Percentiles rank a stretch among this genome's conserved stretches.
These are phyloP conservation scores for Posidonia australis DNA, from an alignment of 106 monocot species.

Conservation along the genomic window DNA sequence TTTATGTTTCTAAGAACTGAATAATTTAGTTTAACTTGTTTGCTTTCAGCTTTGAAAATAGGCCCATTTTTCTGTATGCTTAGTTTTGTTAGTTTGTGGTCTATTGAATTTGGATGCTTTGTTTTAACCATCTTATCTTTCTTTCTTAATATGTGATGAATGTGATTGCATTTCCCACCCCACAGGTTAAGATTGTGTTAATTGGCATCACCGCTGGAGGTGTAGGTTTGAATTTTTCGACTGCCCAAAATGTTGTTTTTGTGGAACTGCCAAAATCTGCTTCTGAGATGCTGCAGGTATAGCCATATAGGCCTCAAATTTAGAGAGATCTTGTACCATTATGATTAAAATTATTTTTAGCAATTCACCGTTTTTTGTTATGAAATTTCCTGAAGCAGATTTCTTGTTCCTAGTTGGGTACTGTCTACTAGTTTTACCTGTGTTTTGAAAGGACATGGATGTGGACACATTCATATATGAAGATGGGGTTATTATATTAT, in stretches of 20 bases:
- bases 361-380: background rate
- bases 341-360: background rate
- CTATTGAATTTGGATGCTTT: background rate
- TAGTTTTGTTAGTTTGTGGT: background rate
- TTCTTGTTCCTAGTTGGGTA: too few relatives aligned
- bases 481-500: too few relatives aligned
- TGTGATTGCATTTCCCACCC: background rate
- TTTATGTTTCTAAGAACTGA: background rate
- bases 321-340: background rate
- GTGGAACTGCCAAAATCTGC: constrained; percentile 88
- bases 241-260: constrained; percentile 90
- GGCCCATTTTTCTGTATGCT: background rate
- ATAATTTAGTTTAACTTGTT: background rate
- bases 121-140: background rate
- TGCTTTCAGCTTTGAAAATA: background rate
- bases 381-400: too few relatives aligned
- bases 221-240: constrained; percentile 80
- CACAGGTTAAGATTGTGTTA: constrained; percentile 80
- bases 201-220: constrained; percentile 99
- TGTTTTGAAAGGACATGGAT: too few relatives aligned
- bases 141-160: background rate
- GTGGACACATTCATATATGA: too few relatives aligned
- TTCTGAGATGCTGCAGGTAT: constrained; percentile 93
- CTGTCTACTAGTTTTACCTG: too few relatives aligned
- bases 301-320: constrained; percentile 17